Evolutionary conservation across 179 eudicot species (phyloP).

Genomic region (Drosera spatulata): DNA sequence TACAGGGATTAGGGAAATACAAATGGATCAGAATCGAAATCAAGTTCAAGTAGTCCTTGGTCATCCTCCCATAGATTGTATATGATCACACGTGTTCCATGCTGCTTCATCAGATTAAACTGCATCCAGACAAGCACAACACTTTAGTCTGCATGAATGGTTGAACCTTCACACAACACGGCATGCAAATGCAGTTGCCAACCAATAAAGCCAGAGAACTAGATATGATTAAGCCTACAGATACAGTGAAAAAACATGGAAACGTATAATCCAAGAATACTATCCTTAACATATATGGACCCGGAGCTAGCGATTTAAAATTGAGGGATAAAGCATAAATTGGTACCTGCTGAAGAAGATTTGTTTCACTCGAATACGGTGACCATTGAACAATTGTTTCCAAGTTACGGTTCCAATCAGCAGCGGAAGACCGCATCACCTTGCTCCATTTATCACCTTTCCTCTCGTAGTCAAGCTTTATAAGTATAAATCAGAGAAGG

Average conservation of each 20-base stretch:
- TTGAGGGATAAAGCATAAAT: background rate
- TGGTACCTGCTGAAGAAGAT: conserved; percentile 72
- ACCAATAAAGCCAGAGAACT: no score
- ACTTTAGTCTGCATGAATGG: no score
- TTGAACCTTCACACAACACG: no score
- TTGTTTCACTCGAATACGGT: conserved; percentile 77
- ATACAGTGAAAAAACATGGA: no score
- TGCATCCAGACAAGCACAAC: conserved; percentile 13
- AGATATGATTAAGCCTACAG: no score
- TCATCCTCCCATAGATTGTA: conserved; percentile 99
- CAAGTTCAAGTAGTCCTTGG: conserved; percentile 85
- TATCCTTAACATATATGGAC: no score
- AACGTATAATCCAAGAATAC: no score
- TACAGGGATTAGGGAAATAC: conserved; percentile 21
- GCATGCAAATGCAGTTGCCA: no score
- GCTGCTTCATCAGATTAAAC: conserved; percentile 73
- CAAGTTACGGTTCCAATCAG: conserved; percentile 65
- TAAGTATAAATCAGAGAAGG: conserved; percentile 6
- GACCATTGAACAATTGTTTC: conserved; percentile 74
- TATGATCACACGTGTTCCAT: conserved; percentile 76
- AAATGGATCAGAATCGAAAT: conserved; percentile 71
- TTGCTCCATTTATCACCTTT: conserved; percentile 40
- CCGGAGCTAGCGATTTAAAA: no score
- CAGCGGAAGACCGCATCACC: conserved; percentile 45
- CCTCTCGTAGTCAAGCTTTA: conserved; percentile 71